These are phyloP conservation scores for Rhododendron kiyosumense DNA, from an alignment of 148 eudicot species.

Conservation along the genomic window DNA sequence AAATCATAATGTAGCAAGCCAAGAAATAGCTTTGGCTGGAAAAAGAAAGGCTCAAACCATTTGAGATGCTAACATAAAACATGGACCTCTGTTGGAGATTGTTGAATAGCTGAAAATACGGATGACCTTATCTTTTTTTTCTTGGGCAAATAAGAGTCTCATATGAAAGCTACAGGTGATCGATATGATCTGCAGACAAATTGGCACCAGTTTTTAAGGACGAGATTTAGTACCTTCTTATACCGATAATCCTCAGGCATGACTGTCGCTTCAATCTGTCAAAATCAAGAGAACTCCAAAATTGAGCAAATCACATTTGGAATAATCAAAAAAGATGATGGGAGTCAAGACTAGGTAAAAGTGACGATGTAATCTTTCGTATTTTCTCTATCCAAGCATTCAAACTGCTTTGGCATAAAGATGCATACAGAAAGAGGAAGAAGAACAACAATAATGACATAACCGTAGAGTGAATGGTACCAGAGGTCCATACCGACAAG, in stretches of 20 bases:
- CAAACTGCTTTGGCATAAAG: neutral
- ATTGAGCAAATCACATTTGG: neutral
- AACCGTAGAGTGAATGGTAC: neutral
- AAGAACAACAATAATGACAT: neutral
- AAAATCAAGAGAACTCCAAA: constrained; percentile 4
- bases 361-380: neutral
- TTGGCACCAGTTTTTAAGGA: constrained; percentile 1
- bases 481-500: neutral
- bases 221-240: constrained; percentile 59
- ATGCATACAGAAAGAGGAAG: neutral
- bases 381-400: neutral
- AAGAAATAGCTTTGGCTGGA: neutral
- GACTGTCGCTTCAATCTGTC: constrained; percentile 76
- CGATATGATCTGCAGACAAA: neutral
- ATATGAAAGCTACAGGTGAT: neutral
- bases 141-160: neutral
- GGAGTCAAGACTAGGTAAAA: neutral
- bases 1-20: neutral
- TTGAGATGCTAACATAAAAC: neutral
- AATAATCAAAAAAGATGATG: neutral
- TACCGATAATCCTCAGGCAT: constrained; percentile 90
- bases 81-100: neutral
- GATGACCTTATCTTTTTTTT: neutral
- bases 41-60: neutral
- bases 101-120: neutral